phyloP scores from a whole-genome alignment of 805 yeast species.

The Metschnikowia proteae region DNA sequence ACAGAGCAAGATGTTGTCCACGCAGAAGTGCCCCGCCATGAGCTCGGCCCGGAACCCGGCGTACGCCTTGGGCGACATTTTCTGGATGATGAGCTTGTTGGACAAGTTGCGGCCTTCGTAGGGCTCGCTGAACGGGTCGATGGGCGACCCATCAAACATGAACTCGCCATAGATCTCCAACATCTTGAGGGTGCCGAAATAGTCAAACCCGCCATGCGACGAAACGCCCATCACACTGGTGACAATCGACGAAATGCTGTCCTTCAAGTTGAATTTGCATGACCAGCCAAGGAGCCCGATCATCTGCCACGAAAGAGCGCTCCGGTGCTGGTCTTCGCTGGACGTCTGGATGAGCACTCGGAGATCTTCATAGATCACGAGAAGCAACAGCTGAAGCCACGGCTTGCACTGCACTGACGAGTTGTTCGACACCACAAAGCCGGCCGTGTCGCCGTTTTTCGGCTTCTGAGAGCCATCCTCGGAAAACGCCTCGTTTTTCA shows the following conservation, averaged over 20 bases:
- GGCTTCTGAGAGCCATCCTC: slow-evolving; percentile 26
- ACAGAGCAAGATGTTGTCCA: slow-evolving; percentile 33
- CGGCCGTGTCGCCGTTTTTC: slow-evolving; percentile 7
- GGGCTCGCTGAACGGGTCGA: slow-evolving; percentile 29
- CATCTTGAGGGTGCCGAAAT: slow-evolving; percentile 51
- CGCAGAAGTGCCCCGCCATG: slow-evolving; percentile 26
- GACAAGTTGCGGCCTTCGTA: slow-evolving; percentile 25
- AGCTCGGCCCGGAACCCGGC: slow-evolving; percentile 24
- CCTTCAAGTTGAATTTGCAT: slow-evolving; percentile 36
- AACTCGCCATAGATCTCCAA: slow-evolving; percentile 46
- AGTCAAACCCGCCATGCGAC: slow-evolving; percentile 56
- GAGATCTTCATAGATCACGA: slow-evolving; percentile 63
- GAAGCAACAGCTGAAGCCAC: slow-evolving; percentile 75
- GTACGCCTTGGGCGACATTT: slow-evolving; percentile 18
- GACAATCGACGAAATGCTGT: slow-evolving; percentile 34
- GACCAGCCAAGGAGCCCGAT: slow-evolving; percentile 48
- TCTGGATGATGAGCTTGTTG: slow-evolving; percentile 32
- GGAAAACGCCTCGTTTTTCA: slow-evolving; percentile 65
- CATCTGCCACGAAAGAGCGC: slow-evolving; percentile 73
- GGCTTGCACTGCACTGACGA: slow-evolving; percentile 52
- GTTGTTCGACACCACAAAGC: slow-evolving; percentile 21
- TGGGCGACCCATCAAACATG: slow-evolving; percentile 32
- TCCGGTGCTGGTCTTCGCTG: slow-evolving; percentile 36
- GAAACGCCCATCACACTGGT: slow-evolving; percentile 50
- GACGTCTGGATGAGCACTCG: slow-evolving; percentile 25